These are phyloP conservation scores for Aspergillus haitiensis DNA, from an alignment of 495 filamentous ascomycete genomes.

Conservation along the genomic window DNA sequence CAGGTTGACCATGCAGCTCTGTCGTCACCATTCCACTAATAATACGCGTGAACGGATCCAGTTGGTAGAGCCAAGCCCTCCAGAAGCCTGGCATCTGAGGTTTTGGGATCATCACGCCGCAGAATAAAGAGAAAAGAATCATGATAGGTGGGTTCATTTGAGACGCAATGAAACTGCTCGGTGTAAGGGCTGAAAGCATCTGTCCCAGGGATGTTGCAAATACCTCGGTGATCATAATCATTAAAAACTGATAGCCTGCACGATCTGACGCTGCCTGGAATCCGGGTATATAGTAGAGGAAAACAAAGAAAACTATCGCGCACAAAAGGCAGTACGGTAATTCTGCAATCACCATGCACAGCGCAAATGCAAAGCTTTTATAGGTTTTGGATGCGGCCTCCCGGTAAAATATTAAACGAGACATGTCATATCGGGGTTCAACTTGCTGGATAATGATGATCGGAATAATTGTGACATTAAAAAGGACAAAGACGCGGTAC, in stretches of 20 bases:
- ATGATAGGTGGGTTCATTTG: conserved; percentile 58
- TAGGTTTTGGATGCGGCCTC: conserved; percentile 79
- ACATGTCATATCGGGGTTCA: conserved; percentile 72
- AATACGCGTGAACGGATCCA: conserved; percentile 73
- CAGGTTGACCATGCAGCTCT: conserved; percentile 54
- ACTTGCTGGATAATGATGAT: conserved; percentile 76
- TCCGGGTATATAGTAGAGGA: conserved; percentile 72
- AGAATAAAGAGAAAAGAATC: conserved; percentile 59
- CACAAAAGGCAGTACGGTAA: conserved; percentile 75
- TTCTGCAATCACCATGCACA: conserved; percentile 71
- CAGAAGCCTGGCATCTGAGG: conserved; percentile 57
- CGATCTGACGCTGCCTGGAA: conserved; percentile 45
- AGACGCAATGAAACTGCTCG: conserved; percentile 57
- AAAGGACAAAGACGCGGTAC: conserved; percentile 79
- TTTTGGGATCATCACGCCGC: conserved; percentile 47
- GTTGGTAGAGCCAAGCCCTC: conserved; percentile 72
- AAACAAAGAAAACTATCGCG: conserved; percentile 71
- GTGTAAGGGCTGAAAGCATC: conserved; percentile 59
- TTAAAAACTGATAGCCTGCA: conserved; percentile 56
- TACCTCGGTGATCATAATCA: conserved; percentile 56
- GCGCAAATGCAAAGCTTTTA: conserved; percentile 66
- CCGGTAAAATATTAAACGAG: conserved; percentile 75
- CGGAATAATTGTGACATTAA: conserved; percentile 75
- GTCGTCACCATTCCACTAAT: conserved; percentile 73
- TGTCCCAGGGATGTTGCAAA: conserved; percentile 62